Conservation (phyloP, 2,329 filamentous ascomycete genomes). For the Monilinia aucupariae region DNA sequence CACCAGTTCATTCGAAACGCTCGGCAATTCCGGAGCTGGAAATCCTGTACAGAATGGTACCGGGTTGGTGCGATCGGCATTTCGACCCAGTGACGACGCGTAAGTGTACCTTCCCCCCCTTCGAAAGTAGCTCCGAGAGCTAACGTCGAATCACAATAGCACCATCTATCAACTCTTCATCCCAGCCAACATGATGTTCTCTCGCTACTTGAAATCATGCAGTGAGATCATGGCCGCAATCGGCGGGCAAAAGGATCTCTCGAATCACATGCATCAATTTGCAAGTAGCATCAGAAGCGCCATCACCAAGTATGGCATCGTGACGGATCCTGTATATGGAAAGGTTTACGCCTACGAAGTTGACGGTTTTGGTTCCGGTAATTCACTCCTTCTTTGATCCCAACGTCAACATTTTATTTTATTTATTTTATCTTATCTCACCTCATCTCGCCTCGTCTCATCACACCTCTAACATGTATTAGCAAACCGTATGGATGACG, state of each 20-base stretch:
- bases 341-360: constrained; percentile 74
- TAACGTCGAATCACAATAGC: constrained; percentile 16
- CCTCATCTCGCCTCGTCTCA: too few species aligned
- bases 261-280: constrained; percentile 51
- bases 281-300: constrained; percentile 60
- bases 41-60: constrained; percentile 72
- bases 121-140: not conserved
- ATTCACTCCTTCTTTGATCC: not conserved
- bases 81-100: constrained; percentile 85
- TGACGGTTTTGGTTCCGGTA: constrained; percentile 59
- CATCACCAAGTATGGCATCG: constrained; percentile 66
- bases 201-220: constrained; percentile 52
- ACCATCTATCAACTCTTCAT: constrained; percentile 79
- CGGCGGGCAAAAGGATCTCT: constrained; percentile 46
- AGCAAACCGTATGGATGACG: constrained; percentile 63
- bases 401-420: too few species aligned
- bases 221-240: constrained; percentile 49
- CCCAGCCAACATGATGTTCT: constrained; percentile 83
- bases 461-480: constrained; percentile 26
- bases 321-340: constrained; percentile 56
- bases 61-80: constrained; percentile 78
- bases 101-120: constrained; percentile 33
- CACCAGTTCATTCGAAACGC: constrained; percentile 71
- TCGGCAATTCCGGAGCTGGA: constrained; percentile 69
- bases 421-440: too few species aligned